Evolutionary conservation across 2,329 filamentous ascomycete genomes (phyloP), one percentile per base, ranked within the genome.

Genomic region (Beauveria medogensis): DNA sequence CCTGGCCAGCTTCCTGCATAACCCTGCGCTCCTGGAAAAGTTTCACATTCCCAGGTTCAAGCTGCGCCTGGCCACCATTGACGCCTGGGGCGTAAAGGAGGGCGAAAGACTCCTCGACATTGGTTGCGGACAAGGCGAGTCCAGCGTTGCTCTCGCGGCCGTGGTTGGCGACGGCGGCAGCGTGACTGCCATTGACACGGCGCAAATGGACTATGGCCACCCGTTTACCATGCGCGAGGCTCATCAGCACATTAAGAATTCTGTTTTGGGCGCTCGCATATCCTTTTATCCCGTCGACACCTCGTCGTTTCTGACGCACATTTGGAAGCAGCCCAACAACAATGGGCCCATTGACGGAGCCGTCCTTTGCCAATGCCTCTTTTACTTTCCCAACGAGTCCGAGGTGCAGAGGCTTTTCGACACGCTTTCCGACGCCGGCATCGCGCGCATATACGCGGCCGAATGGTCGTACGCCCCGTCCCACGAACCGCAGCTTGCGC

Each of bases 91-190:
- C 20, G 22, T 54, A 1, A 7, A 10, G 1, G 3, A 26, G 14
- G 51, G 51, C 10, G 14, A 41, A 3, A 20, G 28, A 2, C 34
- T 54, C 3, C 34, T 54, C 20, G 51, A 54, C 5, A 54, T 54
- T 12, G 51, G 51, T 20, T 54, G 51, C 51, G 51, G 51, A 14
- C 51, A 54, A 22, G 51, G 51, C 51, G 51, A 54, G 51, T 54
- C 51, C 14, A 26, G 20, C 10, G 20, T 54, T 2, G 37, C 37
- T 0, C 51, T 54, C 34, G 51, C 51, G 22, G 37, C 34, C 22
- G 20, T 26, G 3, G 34, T 54, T 4, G 51, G 51, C 51, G 14
- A 18, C 20, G 2, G 34, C 22, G 51, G 51, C 34, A 34, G 43
- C 5, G 34, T 54, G 2, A 41, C 37, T 6, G 51, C 20, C 12